Base-by-base conservation (phyloP, 2,329 filamentous ascomycete genomes). In the Helotiales sp. region DNA sequence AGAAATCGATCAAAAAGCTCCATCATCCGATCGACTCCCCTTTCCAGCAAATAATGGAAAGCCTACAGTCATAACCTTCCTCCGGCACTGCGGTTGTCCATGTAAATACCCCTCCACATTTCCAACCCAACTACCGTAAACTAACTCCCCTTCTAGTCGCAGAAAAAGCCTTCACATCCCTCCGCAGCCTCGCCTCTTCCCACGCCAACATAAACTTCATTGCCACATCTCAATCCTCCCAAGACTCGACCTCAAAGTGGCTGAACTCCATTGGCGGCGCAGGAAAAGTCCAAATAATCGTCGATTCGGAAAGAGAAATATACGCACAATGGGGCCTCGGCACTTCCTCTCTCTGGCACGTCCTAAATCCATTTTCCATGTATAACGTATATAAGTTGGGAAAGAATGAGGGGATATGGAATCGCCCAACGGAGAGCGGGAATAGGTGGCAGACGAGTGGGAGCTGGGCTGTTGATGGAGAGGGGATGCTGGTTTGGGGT, bases 31-130 rank as follows among this genome's bases (percentile, higher is more conserved):
- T 25, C 76, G 78, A 58, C 73, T 90, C 5, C 68, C 69, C 7
- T 71, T 88, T n/a, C 79, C 81, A 1, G 72, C 73, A 61, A 67
- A 80, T 0, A 72, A 75, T 63, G 71, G 71, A 24, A 84, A 81
- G 65, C 83, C 84, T 0, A 82, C 81, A 0, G 69, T 91, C 1
- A 73, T 91, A 19, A 79, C 84, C 15, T 91, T 91, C 67, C 77
- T 91, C 5, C 79, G 88, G 31, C 87, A 91, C 70, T 91, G 87
- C 69, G 88, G 88, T 31, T 90, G 87, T 74, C 88, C 88, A 10
- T 90, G 88, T 88, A 79, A 69, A 80, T 72, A 9, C 24, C 15
- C 10, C 24, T 40, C 9, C 2, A 9, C 8, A 5, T 5, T 22
- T 19, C 12, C 12, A 47, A 52, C 17, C 24, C 19, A 27, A 22